These are phyloP conservation scores for Colletotrichum salicis DNA, from an alignment of 2,329 filamentous ascomycete genomes.

Conservation along the genomic window DNA sequence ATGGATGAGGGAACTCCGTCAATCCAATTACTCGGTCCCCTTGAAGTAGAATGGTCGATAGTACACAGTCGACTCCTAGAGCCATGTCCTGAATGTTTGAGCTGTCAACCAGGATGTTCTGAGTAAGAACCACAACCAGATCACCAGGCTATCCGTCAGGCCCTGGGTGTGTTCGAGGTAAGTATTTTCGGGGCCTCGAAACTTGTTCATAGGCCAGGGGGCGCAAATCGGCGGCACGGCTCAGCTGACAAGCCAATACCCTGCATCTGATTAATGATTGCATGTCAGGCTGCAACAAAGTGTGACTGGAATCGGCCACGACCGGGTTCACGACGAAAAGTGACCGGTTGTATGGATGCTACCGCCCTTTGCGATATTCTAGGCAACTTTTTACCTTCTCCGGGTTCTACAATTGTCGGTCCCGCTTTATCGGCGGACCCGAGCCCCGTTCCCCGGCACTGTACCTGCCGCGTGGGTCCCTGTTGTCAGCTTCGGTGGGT, in stretches of 20 bases:
- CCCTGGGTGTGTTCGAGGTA: conserved; percentile 1
- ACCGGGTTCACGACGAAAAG: background rate
- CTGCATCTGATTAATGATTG: background rate
- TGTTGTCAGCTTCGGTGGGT: background rate
- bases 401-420: background rate
- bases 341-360: background rate
- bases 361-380: background rate
- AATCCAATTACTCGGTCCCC: background rate
- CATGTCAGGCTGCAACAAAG: background rate
- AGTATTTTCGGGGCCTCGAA: conserved; percentile 9
- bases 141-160: background rate
- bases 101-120: conserved; percentile 15
- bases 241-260: conserved; percentile 27
- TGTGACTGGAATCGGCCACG: background rate
- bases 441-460: background rate
- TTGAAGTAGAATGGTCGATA: background rate
- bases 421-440: background rate
- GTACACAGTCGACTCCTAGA: background rate
- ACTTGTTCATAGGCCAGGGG: background rate
- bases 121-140: background rate
- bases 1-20: background rate
- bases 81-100: background rate
- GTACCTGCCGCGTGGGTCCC: background rate
- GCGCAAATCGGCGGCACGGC: background rate
- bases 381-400: background rate